Conservation (phyloP, 2,329 filamentous ascomycete genomes). For the Hypomyces perniciosus region DNA sequence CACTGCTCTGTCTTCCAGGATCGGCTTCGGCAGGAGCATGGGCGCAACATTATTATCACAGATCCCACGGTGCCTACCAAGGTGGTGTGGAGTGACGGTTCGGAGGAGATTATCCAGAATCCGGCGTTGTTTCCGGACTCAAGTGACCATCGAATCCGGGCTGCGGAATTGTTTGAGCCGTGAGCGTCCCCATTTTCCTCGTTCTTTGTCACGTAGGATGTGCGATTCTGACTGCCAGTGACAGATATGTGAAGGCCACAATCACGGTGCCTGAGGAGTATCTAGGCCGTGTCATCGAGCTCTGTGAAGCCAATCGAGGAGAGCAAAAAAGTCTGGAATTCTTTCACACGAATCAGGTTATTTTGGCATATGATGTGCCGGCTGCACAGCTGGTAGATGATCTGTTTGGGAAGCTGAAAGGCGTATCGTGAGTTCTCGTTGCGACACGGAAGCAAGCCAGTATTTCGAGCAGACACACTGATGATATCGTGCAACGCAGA, state of each 20-base stretch:
- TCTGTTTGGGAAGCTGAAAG: constrained; percentile 94
- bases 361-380: constrained; percentile 86
- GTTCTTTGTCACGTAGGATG: background rate
- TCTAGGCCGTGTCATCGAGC: constrained; percentile 86
- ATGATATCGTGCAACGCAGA: constrained; percentile 18
- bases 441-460: too few species aligned
- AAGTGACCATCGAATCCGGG: constrained; percentile 42
- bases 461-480: background rate
- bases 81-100: constrained; percentile 71
- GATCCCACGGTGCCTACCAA: constrained; percentile 93
- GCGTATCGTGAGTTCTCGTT: constrained; percentile 52
- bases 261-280: constrained; percentile 92
- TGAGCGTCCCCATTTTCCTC: constrained; percentile 25
- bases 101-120: constrained; percentile 72
- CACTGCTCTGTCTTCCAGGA: constrained; percentile 99
- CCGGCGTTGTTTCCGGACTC: constrained; percentile 79
- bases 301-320: constrained; percentile 86
- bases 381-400: constrained; percentile 90
- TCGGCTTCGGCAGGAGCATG: constrained; percentile 87
- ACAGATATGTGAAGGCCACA: constrained; percentile 66
- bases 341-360: constrained; percentile 88
- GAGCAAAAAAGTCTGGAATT: constrained; percentile 84
- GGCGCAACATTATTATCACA: constrained; percentile 91
- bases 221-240: background rate
- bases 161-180: constrained; percentile 45